Evolutionary conservation across 805 yeast species (phyloP), one percentile per base, ranked within the genome.

Genomic region (Spathaspora sp.): DNA sequence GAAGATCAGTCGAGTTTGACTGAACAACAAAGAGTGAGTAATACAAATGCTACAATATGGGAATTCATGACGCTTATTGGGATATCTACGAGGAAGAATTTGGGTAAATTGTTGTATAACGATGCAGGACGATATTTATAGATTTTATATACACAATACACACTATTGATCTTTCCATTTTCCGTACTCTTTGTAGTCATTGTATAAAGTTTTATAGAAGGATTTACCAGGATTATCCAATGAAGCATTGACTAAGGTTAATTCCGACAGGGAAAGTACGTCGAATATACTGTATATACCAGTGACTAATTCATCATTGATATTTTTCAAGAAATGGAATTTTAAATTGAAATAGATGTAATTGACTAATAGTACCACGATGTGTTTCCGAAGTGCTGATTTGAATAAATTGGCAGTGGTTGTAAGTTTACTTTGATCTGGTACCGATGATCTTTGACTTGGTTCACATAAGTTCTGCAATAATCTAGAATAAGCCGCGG

Each of bases 391-490:
- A 53, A 92, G 65, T 2, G 83, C 77, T 48, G 78, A 75, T 56
- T 85, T 87, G 46, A 83, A 74, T 8, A 77, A 56, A 0, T 85
- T 72, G 0, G 84, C 65, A 1, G 82, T 75, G 0, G 93, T 80
- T 19, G 76, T 83, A 1, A 74, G 62, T 44, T 69, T 64, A 35
- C 67, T 29, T 49, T 5, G 47, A 14, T 40, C 49, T 35, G 17
- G 49, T 47, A 29, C n/a, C 7, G 45, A 11, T 11, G 67, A 59
- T 46, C 69, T 65, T 29, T 58, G 52, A 9, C 79, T 73, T 2
- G 96, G 96, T 58, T 89, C 96, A 70, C 96, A 89, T 32, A 87
- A 68, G 58, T 86, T 86, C 19, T 77, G 70, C 45, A 90, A 63
- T 17, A 88, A 68, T 57, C 97, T 77, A 5, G 86, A 65, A 49